Conservation (phyloP, 2,329 filamentous ascomycete genomes). For the Grosmannia serpens region DNA sequence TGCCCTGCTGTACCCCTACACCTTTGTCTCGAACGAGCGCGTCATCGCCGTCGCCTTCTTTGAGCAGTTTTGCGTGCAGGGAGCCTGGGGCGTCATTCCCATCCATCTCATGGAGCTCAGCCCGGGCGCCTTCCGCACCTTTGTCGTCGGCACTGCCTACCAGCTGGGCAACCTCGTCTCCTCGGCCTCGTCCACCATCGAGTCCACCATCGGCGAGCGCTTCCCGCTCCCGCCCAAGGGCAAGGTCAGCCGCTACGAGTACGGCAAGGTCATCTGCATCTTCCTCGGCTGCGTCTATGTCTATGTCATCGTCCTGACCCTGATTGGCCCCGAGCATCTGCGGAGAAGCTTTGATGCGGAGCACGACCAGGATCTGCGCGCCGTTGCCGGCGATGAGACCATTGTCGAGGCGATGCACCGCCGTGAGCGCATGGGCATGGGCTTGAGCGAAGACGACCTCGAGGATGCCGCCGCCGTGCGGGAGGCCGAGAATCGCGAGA, state of each 20-base stretch:
- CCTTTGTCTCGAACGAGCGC: constrained; percentile 48
- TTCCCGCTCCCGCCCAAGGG: constrained; percentile 55
- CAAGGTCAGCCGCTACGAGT: constrained; percentile 47
- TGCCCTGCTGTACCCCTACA: constrained; percentile 57
- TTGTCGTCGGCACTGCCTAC: constrained; percentile 63
- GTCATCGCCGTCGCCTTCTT: constrained; percentile 56
- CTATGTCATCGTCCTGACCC: constrained; percentile 48
- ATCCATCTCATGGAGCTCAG: constrained; percentile 70
- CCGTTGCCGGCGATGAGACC: constrained; percentile 29
- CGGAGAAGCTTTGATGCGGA: constrained; percentile 37
- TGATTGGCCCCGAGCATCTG: constrained; percentile 49
- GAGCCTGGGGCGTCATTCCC: constrained; percentile 65
- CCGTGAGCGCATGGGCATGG: constrained; percentile 13
- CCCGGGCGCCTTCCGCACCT: constrained; percentile 60
- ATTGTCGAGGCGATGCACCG: constrained; percentile 15
- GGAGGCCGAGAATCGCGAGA: constrained; percentile 6
- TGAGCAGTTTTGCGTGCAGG: constrained; percentile 62
- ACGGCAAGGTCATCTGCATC: constrained; percentile 78
- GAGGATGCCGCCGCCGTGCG: constrained; percentile 10
- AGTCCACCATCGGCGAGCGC: constrained; percentile 60
- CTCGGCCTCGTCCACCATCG: constrained; percentile 61
- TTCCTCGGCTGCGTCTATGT: constrained; percentile 78
- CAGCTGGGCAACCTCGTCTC: constrained; percentile 68
- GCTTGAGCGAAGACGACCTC: constrained; percentile 11
- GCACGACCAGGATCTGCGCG: constrained; percentile 35